phyloP scores from a whole-genome alignment of 495 filamentous ascomycete species.

The Opeltia flavorubescens region DNA sequence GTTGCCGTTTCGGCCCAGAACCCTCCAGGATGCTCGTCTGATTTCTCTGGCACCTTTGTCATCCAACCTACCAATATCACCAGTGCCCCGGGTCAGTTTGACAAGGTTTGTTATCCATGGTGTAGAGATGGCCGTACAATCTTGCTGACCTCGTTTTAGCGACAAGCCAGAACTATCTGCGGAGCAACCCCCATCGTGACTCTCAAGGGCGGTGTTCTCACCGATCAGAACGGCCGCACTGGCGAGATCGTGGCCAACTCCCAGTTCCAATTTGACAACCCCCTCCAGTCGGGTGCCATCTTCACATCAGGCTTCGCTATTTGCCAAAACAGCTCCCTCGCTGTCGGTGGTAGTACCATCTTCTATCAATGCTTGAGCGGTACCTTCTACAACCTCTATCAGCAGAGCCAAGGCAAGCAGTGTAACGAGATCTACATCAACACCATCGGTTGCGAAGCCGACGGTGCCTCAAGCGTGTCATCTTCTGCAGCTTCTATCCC shows the following conservation, averaged over 20 bases:
- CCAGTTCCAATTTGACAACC: slow-evolving; percentile 64
- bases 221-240: slow-evolving; percentile 39
- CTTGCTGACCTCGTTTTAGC: background rate
- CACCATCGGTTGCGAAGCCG: slow-evolving; percentile 16
- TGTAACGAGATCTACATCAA: slow-evolving; percentile 36
- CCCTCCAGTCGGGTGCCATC: slow-evolving; percentile 51
- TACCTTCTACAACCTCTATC: slow-evolving; percentile 48
- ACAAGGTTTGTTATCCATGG: background rate
- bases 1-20: slow-evolving; percentile 1
- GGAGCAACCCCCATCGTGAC: slow-evolving; percentile 31
- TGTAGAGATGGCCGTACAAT: background rate
- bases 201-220: slow-evolving; percentile 43
- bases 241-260: slow-evolving; percentile 59
- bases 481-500: background rate
- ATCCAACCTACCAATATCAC: slow-evolving; percentile 2
- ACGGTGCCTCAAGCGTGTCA: background rate
- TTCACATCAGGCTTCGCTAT: slow-evolving; percentile 52
- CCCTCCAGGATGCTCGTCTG: background rate
- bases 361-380: slow-evolving; percentile 55
- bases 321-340: slow-evolving; percentile 42
- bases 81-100: background rate
- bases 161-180: background rate
- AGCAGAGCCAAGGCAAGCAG: slow-evolving; percentile 35
- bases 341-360: slow-evolving; percentile 39
- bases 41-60: slow-evolving; percentile 1